Evolutionary conservation across 176 grass and related monocot species (phyloP).

Genomic region (Ananas comosus): DNA sequence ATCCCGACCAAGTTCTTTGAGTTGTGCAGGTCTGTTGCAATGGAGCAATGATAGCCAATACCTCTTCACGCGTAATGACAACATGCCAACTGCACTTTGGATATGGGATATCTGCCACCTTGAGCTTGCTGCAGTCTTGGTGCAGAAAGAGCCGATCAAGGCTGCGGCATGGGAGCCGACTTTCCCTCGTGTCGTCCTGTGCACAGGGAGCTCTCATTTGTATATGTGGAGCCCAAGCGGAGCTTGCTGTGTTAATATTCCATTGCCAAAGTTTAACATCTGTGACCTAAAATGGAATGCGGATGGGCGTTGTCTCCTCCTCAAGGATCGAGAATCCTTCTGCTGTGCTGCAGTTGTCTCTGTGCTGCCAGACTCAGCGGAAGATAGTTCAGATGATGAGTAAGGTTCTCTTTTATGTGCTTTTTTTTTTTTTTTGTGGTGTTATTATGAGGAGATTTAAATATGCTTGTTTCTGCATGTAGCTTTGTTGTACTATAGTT

Average conservation of each 20-base stretch:
- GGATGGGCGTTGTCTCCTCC: slow-evolving; percentile 57
- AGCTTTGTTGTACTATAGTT: too few relatives aligned
- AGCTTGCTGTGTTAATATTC: slow-evolving; percentile 64
- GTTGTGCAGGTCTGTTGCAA: slow-evolving; percentile 52
- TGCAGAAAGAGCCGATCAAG: slow-evolving; percentile 90
- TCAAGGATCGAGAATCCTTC: slow-evolving; percentile 76
- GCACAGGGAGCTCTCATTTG: slow-evolving; percentile 63
- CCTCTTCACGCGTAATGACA: slow-evolving; percentile 83
- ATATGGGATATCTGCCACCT: slow-evolving; percentile 96
- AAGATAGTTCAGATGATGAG: neutral
- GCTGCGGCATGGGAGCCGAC: slow-evolving; percentile 80
- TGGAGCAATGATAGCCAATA: slow-evolving; percentile 89
- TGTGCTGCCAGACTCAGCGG: slow-evolving; percentile 24
- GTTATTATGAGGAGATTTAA: too few relatives aligned
- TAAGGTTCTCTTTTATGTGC: neutral
- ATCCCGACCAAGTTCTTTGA: neutral
- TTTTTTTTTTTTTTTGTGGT: neutral
- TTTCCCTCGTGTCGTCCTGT: slow-evolving; percentile 47
- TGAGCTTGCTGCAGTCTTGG: slow-evolving; percentile 69
- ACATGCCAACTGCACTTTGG: slow-evolving; percentile 79
- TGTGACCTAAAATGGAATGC: slow-evolving; percentile 86
- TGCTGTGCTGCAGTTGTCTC: slow-evolving; percentile 68
- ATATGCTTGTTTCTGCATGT: too few relatives aligned
- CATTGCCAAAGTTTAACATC: slow-evolving; percentile 51
- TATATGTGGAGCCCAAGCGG: slow-evolving; percentile 83